Percentiles rank a stretch among this genome's conserved stretches.
Conservation (phyloP, 2,329 filamentous ascomycete species). For the Pseudogymnoascus sp. region DNA sequence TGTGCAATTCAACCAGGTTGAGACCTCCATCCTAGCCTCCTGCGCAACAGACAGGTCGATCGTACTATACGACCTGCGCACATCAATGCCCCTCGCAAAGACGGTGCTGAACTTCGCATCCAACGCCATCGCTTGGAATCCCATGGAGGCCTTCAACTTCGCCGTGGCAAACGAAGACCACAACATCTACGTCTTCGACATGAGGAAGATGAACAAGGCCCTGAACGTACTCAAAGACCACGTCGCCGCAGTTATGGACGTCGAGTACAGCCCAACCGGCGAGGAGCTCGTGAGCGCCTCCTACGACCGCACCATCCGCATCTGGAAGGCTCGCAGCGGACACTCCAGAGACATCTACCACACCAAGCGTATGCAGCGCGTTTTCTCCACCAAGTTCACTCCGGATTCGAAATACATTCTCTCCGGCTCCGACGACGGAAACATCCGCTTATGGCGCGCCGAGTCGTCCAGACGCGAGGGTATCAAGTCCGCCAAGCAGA, state of each 20-base stretch:
- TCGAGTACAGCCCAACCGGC: conserved; percentile 90
- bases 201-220: conserved; percentile 80
- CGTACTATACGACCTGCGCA: conserved; percentile 87
- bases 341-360: conserved; percentile 92
- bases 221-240: conserved; percentile 87
- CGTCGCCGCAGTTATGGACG: conserved; percentile 87
- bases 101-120: conserved; percentile 73
- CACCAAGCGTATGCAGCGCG: conserved; percentile 95
- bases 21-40: conserved; percentile 84
- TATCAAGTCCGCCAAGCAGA: conserved; percentile 75
- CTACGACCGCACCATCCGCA: conserved; percentile 79
- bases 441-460: conserved; percentile 81
- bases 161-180: conserved; percentile 92
- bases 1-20: conserved; percentile 85
- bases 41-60: conserved; percentile 78
- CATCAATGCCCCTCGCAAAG: conserved; percentile 73
- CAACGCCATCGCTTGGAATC: conserved; percentile 86
- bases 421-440: conserved; percentile 88
- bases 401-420: conserved; percentile 86
- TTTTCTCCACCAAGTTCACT: conserved; percentile 78
- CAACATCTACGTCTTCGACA: conserved; percentile 86
- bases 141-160: conserved; percentile 94
- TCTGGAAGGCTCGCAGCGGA: conserved; percentile 74
- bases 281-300: conserved; percentile 85
- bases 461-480: conserved; percentile 77